Percentiles rank a stretch among this genome's conserved stretches.
Conservation (phyloP, 2,329 filamentous ascomycete genomes). For the Trichoderma brevicompactum region DNA sequence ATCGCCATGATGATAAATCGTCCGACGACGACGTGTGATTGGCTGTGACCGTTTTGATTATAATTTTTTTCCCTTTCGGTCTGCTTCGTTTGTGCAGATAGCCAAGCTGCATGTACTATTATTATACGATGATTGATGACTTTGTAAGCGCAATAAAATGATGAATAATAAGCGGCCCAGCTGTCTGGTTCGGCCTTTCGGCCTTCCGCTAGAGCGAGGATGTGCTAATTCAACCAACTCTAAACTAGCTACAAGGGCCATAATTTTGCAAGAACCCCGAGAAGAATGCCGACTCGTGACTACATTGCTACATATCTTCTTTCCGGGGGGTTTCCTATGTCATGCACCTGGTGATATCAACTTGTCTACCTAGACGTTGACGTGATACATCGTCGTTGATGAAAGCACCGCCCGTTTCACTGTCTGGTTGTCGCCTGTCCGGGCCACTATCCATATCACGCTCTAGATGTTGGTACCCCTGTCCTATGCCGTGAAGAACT, state of each 20-base stretch:
- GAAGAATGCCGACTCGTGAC: neutral
- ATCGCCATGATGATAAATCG: slow-evolving; percentile 24
- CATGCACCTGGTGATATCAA: neutral
- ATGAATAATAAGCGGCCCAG: slow-evolving; percentile 5
- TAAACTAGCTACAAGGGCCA: neutral
- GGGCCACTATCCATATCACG: neutral
- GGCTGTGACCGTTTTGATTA: neutral
- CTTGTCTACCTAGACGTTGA: neutral
- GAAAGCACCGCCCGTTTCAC: slow-evolving; percentile 11
- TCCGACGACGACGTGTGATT: slow-evolving; percentile 23
- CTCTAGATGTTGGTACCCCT: neutral
- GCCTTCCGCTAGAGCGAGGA: slow-evolving; percentile 21
- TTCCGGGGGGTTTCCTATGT: neutral
- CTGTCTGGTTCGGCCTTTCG: neutral
- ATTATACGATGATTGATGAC: slow-evolving; percentile 11
- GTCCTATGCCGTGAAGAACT: neutral
- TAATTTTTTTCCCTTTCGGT: neutral
- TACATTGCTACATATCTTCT: neutral
- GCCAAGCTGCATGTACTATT: neutral
- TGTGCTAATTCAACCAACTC: neutral
- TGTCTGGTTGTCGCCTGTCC: slow-evolving; percentile 9
- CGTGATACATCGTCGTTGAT: neutral
- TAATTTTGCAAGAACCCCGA: neutral
- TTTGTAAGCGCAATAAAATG: slow-evolving; percentile 16
- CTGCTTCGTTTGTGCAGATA: neutral